A percentile compares a stretch with the other conserved stretches of the same genome.
These are phyloP conservation scores for Rossbeevera mucosa DNA, from an alignment of 768 basidiomycete species.

Conservation along the genomic window DNA sequence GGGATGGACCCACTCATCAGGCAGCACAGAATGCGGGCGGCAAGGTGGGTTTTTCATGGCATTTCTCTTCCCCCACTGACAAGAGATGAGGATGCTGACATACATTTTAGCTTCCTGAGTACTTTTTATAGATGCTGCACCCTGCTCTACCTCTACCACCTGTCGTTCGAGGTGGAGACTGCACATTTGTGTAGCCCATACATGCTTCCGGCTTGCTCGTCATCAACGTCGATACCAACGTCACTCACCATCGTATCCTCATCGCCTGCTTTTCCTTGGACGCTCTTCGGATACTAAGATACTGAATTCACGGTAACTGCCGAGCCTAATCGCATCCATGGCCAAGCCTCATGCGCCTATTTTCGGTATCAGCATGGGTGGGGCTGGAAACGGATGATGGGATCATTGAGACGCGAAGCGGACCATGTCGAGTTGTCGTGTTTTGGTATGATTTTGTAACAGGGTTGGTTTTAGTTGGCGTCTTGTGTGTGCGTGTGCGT, in stretches of 20 bases:
- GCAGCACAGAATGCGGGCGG: constrained; percentile 63
- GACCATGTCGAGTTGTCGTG: constrained; percentile 1
- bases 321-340: not conserved
- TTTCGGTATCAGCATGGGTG: not conserved
- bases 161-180: constrained; percentile 4
- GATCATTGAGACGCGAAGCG: not conserved
- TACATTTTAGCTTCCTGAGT: constrained; percentile 65
- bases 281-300: constrained; percentile 7
- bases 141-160: not conserved
- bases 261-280: not conserved
- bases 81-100: constrained; percentile 1
- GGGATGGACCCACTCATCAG: constrained; percentile 83
- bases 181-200: not conserved
- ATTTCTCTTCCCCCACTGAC: not conserved
- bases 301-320: not conserved
- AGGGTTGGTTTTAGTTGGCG: not conserved
- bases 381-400: constrained; percentile 5
- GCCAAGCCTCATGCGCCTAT: not conserved
- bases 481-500: not conserved
- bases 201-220: not conserved
- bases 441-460: constrained; percentile 5
- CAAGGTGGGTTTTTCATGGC: constrained; percentile 49
- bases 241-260: constrained; percentile 2
- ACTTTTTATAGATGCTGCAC: constrained; percentile 50
- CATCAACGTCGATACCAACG: constrained; percentile 1